Evolutionary conservation across 2,329 filamentous ascomycete species (phyloP), one percentile per base, ranked within the genome.

Genomic region (Alternaria arbusti): DNA sequence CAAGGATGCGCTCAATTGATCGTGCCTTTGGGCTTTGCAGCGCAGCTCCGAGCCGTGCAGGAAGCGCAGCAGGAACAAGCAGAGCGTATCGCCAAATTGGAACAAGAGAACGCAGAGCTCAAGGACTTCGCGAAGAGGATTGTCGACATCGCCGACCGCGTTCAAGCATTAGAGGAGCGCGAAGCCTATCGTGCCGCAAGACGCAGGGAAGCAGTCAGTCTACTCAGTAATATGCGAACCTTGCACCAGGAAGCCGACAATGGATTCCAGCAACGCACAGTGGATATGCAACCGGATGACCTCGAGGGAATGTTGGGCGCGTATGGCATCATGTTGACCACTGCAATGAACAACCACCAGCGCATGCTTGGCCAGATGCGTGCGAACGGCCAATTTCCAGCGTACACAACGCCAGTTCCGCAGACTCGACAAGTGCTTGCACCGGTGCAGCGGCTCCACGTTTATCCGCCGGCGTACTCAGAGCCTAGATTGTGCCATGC

Each of bases 181-280:
- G 60, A 64, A 26, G 49, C 26, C 3, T 45, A 60, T 40, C 57
- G 66, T 15, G 20, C 51, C 10, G 26, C 54, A 5, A 70, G 67
- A 7, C 71, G 71, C 45, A 59, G 58, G 9, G 70, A 70, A 51
- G 63, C 68, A 3, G 70, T 71, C 9, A 2, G 46, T 17, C 64
- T 66, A 10, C 64, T 74, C 2, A 43, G 57, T 47, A 74, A 65
- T 40, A 57, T 73, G 26, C 64, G 69, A 15, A 67, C 68, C 2
- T 46, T 70, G 1, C 57, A 71, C 30, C 66, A 68, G 30, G 70
- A 72, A 54, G 66, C 71, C 22, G 60, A 55, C 44, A 72, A 72
- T 26, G 62, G 67, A 2, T 69, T 73, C 43, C 54, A 59, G 2
- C 23, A 70, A 15, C 69, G 69, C 22, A 59, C 65, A 4, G 47